A percentile compares a stretch with the other conserved stretches of the same genome.
phyloP scores from a whole-genome alignment of 1,284 basidiomycete genomes.

The Ustilago sp. region DNA sequence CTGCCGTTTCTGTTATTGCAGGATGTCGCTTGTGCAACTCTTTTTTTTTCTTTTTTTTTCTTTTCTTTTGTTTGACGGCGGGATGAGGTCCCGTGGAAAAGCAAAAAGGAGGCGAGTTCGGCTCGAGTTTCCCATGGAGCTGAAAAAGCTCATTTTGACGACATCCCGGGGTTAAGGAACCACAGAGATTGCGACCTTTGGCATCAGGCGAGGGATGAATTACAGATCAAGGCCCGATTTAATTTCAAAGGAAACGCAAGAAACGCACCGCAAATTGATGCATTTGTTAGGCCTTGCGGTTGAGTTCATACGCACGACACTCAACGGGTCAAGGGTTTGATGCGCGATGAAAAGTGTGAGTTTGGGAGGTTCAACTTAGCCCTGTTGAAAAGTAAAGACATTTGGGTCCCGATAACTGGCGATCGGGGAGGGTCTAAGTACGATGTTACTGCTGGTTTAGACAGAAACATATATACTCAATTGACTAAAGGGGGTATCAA shows the following conservation, averaged over 20 bases:
- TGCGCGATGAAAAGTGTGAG: not conserved
- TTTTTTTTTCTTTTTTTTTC: not conserved
- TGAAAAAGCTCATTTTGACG: not conserved
- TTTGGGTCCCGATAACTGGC: no score
- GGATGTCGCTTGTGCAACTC: conserved; percentile 8
- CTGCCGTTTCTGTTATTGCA: no score
- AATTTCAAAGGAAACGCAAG: no score
- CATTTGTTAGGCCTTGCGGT: not conserved
- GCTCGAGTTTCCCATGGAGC: conserved; percentile 19
- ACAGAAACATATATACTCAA: no score
- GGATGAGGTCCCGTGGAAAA: conserved; percentile 1
- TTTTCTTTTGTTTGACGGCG: not conserved
- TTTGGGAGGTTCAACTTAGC: no score
- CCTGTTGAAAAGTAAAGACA: no score
- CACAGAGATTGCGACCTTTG: conserved; percentile 23
- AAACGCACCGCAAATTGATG: not conserved
- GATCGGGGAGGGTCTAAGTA: no score
- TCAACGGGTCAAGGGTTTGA: conserved; percentile 8
- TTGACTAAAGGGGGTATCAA: no score
- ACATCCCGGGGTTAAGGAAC: conserved; percentile 25
- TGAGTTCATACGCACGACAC: conserved; percentile 1
- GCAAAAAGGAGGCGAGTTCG: not conserved
- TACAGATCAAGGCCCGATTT: conserved; percentile 1
- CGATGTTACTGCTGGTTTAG: no score
- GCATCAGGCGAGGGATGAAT: not conserved